Base-by-base conservation (phyloP, 148 eudicot genomes). In the Mesembryanthemum crystallinum region DNA sequence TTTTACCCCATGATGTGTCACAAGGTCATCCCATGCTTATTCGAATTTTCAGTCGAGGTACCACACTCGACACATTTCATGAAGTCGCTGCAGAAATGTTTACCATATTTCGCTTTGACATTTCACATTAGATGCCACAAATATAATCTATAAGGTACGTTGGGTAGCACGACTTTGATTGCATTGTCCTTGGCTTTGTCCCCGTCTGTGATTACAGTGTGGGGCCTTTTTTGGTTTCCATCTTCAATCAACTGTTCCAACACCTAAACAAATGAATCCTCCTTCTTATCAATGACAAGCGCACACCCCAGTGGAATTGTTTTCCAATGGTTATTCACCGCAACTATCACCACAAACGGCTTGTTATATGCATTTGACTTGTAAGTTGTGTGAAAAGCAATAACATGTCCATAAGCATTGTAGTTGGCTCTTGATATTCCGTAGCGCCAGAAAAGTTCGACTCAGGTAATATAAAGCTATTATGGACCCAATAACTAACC, bases 41-140 rank as follows among this genome's bases (percentile, higher is more conserved):
- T 45, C 54, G 23, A 67, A 42, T 67, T 33, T 12, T 24, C 9
- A 0, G 55, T 32, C 23, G 54, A 42, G 24, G 30, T 21, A 67
- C 28, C 23, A 3, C 12, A 21, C 9, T 66, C 49, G 23, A 67
- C 21, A 14, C 57, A 67, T 45, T 43, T 67, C 28, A 43, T 42
- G 21, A 67, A 67, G 11, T 33, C 55, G 24, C 71, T 15, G 0
- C 28, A 25, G 23, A 67, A 67, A 0, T 9, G 18, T 3, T 3
- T 43, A 0, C 32, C 29, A n/a, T 9, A n/a, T n/a, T n/a, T n/a
- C n/a, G n/a, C 10, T 10, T 42, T 23, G 1, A 42, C 30, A 2
- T 43, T 67, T 20, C 32, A 11, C 20, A 67, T 67, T 9, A 67
- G 18, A 67, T 67, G 33, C 71, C 71, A 67, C 30, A 43, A 37